Evolutionary conservation across 1,139 yeast genomes (phyloP).

Genomic region (Waltiozyma sp.): DNA sequence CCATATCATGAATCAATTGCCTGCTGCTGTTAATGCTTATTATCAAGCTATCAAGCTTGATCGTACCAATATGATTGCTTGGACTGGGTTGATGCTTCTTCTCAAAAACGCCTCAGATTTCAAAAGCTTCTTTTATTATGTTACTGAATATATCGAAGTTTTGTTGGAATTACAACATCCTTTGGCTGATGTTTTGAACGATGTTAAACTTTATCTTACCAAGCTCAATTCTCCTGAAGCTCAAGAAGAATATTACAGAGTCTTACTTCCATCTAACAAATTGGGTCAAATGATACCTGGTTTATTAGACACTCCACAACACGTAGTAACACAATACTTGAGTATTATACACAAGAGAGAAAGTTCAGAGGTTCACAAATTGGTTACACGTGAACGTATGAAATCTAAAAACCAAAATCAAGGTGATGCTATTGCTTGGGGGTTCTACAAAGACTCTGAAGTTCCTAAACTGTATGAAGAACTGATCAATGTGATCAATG

Average conservation of each 20-base stretch:
- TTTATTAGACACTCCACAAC: conserved; percentile 36
- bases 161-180: conserved; percentile 30
- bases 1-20: conserved; percentile 22
- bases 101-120: conserved; percentile 29
- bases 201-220: conserved; percentile 34
- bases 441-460: conserved; percentile 36
- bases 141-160: conserved; percentile 29
- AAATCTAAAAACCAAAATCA: conserved; percentile 29
- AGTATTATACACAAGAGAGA: conserved; percentile 35
- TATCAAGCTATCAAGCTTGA: conserved; percentile 44
- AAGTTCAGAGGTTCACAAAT: conserved; percentile 22
- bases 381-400: conserved; percentile 34
- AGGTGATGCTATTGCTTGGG: conserved; percentile 37
- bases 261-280: conserved; percentile 52
- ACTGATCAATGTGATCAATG: conserved; percentile 48
- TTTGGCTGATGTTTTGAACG: conserved; percentile 36
- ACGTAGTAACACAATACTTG: conserved; percentile 40
- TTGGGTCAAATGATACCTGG: conserved; percentile 48
- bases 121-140: conserved; percentile 35
- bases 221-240: conserved; percentile 25
- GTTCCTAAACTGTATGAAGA: conserved; percentile 43
- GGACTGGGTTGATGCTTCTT: conserved; percentile 64
- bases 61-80: conserved; percentile 49
- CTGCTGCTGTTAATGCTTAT: conserved; percentile 40
- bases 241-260: conserved; percentile 36